These are phyloP conservation scores for Pythium guiyangense DNA, from an alignment of 352 stramenopile species.

Conservation along the genomic window DNA sequence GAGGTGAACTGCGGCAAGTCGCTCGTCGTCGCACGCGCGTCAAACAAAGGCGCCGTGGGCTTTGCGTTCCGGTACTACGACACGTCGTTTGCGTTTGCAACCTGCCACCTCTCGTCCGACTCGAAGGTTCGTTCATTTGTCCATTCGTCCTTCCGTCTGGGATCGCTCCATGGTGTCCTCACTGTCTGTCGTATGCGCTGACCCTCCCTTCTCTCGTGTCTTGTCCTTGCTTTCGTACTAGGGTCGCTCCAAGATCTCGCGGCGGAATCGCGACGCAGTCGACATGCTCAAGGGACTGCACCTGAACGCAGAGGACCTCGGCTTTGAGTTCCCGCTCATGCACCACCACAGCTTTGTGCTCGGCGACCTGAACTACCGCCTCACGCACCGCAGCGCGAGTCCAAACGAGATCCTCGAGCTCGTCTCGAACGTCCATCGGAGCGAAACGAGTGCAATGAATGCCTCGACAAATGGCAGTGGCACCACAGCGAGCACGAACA, in stretches of 20 bases:
- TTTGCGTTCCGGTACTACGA: constrained; percentile 87
- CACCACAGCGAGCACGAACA: not conserved
- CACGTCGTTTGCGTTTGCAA: constrained; percentile 83
- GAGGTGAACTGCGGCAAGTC: constrained; percentile 78
- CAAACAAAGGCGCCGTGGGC: constrained; percentile 89
- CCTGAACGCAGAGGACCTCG: constrained; percentile 74
- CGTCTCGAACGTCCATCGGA: constrained; percentile 36
- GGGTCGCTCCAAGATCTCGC: constrained; percentile 68
- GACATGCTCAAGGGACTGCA: constrained; percentile 76
- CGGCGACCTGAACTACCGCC: constrained; percentile 89
- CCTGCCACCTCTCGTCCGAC: constrained; percentile 86
- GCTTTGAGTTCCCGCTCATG: constrained; percentile 82
- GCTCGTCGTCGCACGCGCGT: constrained; percentile 67
- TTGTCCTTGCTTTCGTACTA: constrained; percentile 4
- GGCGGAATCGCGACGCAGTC: constrained; percentile 68
- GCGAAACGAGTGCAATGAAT: constrained; percentile 14
- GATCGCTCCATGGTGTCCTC: no score
- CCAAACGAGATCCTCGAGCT: constrained; percentile 61
- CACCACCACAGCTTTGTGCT: constrained; percentile 89
- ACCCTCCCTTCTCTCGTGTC: not conserved
- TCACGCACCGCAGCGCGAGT: constrained; percentile 49
- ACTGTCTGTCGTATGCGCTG: no score
- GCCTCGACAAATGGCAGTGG: not conserved
- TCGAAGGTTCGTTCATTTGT: constrained; percentile 44
- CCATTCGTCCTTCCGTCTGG: not conserved